Evolutionary conservation across 1,284 basidiomycete species (phyloP).

Genomic region (Hemileia vastatrix): DNA sequence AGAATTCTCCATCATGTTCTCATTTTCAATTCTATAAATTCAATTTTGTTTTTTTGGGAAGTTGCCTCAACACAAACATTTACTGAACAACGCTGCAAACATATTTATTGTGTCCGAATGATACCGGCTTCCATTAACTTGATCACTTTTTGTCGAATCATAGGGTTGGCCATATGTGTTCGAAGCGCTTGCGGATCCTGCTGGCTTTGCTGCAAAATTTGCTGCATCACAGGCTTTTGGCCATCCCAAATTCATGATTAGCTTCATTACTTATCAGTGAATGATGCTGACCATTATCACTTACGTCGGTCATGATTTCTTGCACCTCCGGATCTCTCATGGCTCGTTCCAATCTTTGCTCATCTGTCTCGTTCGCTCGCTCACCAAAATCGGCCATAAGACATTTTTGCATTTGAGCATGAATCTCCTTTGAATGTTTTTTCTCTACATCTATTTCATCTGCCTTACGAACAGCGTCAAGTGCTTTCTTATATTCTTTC

Average conservation of each 20-base stretch:
- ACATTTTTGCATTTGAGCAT: constrained; percentile 54
- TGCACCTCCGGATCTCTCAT: constrained; percentile 96
- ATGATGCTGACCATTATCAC: not conserved
- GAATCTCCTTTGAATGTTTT: constrained; percentile 72
- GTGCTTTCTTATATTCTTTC: constrained; percentile 81
- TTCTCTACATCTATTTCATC: constrained; percentile 62
- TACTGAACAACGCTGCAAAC: too few species aligned
- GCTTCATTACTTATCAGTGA: not conserved
- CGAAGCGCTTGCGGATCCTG: constrained; percentile 75
- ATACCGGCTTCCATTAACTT: constrained; percentile 91
- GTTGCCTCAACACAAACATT: too few species aligned
- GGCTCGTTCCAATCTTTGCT: constrained; percentile 82
- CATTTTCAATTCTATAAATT: too few species aligned
- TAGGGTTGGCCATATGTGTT: constrained; percentile 94
- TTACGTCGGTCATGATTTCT: constrained; percentile 51
- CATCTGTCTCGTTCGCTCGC: constrained; percentile 77
- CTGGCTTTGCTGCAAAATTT: constrained; percentile 88
- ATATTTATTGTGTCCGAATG: constrained; percentile 52
- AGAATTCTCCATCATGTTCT: too few species aligned
- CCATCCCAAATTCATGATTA: not conserved
- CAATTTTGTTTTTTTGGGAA: too few species aligned
- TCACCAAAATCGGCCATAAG: constrained; percentile 62
- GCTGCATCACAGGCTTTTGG: constrained; percentile 16
- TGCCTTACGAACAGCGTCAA: constrained; percentile 68
- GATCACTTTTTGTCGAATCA: constrained; percentile 71